These are phyloP conservation scores for Eustoma russellianum DNA, from an alignment of 257 asterid species.

Conservation along the genomic window DNA sequence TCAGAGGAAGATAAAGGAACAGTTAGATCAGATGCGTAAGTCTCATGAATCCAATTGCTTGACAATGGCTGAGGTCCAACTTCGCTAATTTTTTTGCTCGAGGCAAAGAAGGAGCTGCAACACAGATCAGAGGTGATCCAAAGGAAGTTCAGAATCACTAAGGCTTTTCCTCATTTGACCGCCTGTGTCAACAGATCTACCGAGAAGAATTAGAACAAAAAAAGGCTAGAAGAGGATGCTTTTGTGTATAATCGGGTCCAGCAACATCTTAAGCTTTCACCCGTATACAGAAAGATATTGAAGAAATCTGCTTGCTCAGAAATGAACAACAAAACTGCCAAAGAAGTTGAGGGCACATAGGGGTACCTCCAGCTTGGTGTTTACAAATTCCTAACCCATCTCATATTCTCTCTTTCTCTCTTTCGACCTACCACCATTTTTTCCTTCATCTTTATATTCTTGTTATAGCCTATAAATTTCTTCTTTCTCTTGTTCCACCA, in stretches of 20 bases:
- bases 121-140: constrained; percentile 64
- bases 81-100: constrained; percentile 54
- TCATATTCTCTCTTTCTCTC: too few species aligned
- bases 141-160: constrained; percentile 57
- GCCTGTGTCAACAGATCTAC: constrained; percentile 72
- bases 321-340: constrained; percentile 32
- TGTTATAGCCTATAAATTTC: too few species aligned
- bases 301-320: constrained; percentile 56
- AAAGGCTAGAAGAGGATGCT: constrained; percentile 76
- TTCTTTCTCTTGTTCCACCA: too few species aligned
- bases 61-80: constrained; percentile 62
- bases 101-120: constrained; percentile 55
- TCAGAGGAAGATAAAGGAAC: constrained; percentile 74
- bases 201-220: constrained; percentile 70
- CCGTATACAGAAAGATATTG: constrained; percentile 78
- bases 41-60: constrained; percentile 62
- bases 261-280: constrained; percentile 66
- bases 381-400: too few species aligned
- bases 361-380: too few species aligned
- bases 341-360: constrained; percentile 28
- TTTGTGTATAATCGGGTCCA: constrained; percentile 78
- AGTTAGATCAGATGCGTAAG: constrained; percentile 69
- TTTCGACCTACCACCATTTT: too few species aligned
- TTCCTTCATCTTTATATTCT: too few species aligned
- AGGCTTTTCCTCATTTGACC: constrained; percentile 70